Percentiles rank a stretch among this genome's conserved stretches.
Evolutionary conservation across 2,329 filamentous ascomycete species (phyloP).

Genomic region (Aspergillus sp.): DNA sequence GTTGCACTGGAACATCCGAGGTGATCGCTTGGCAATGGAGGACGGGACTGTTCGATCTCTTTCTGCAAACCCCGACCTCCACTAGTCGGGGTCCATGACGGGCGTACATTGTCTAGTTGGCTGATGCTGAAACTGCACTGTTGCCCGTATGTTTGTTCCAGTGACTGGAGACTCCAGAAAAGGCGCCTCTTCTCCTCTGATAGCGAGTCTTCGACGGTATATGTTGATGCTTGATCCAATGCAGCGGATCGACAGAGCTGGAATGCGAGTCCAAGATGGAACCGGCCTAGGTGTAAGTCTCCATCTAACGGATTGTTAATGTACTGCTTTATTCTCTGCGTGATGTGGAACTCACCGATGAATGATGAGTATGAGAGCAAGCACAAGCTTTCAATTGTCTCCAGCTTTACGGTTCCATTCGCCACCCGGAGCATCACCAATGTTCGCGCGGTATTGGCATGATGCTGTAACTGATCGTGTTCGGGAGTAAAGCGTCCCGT

Average conservation of each 20-base stretch:
- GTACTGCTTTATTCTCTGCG: neutral
- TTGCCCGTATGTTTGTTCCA: conserved; percentile 51
- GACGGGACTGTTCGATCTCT: conserved; percentile 34
- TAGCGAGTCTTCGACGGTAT: conserved; percentile 33
- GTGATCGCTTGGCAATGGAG: conserved; percentile 45
- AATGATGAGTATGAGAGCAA: conserved; percentile 51
- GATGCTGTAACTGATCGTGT: conserved; percentile 25
- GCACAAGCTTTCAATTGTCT: conserved; percentile 52
- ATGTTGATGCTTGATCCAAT: conserved; percentile 45
- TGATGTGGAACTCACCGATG: conserved; percentile 38
- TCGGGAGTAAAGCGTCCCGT: conserved; percentile 31
- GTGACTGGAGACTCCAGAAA: conserved; percentile 52
- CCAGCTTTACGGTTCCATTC: conserved; percentile 49
- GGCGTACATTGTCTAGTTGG: conserved; percentile 42
- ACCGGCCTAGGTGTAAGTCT: conserved; percentile 49
- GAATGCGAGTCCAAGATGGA: conserved; percentile 50
- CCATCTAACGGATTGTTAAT: conserved; percentile 37
- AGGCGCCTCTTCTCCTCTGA: conserved; percentile 49
- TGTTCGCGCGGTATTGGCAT: conserved; percentile 39
- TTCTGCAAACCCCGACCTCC: conserved; percentile 17
- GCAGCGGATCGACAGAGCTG: conserved; percentile 52
- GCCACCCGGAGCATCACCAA: conserved; percentile 50
- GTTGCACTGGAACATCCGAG: conserved; percentile 40
- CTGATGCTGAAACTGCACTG: conserved; percentile 45
- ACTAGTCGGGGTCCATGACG: conserved; percentile 25